Conservation (phyloP, 495 filamentous ascomycete genomes). For the Pyrenopolyporus hunteri region DNA sequence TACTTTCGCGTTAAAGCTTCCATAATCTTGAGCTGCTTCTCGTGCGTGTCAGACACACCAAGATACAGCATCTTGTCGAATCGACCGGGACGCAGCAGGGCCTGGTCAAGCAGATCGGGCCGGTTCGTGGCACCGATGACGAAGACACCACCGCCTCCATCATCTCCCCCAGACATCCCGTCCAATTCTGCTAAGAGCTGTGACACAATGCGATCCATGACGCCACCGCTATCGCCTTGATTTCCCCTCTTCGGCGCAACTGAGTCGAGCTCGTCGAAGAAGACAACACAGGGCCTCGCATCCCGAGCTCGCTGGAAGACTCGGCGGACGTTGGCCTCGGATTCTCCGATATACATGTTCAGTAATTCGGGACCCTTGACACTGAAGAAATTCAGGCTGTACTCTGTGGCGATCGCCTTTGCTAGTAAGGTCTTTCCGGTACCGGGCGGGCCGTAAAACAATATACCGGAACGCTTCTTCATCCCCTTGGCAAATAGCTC, state of each 20-base stretch:
- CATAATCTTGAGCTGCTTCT: conserved; percentile 93
- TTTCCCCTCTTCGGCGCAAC: conserved; percentile 97
- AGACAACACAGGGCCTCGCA: conserved; percentile 95
- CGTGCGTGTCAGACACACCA: conserved; percentile 93
- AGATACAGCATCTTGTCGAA: conserved; percentile 99
- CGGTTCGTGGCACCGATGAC: conserved; percentile 97
- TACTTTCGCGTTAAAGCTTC: conserved; percentile 94
- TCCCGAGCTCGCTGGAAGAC: conserved; percentile 96
- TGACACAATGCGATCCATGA: conserved; percentile 98
- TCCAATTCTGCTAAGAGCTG: conserved; percentile 95
- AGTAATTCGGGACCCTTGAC: conserved; percentile 97
- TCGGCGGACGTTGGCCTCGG: conserved; percentile 93
- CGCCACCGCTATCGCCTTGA: conserved; percentile 95
- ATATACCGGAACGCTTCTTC: conserved; percentile 97
- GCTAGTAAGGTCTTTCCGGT: conserved; percentile 97
- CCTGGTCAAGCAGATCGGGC: conserved; percentile 91
- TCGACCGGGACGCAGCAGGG: conserved; percentile 85
- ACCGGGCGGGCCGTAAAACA: conserved; percentile 97
- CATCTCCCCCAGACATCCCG: conserved; percentile 93
- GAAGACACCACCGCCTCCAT: conserved; percentile 85
- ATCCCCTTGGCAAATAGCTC: conserved; percentile 97
- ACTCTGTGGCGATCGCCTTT: conserved; percentile 97
- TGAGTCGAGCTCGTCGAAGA: conserved; percentile 97
- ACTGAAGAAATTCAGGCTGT: conserved; percentile 98
- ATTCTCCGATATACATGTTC: conserved; percentile 99